Evolutionary conservation across 75 land plant species (phyloP).

Genomic region (Larix kaempferi): DNA sequence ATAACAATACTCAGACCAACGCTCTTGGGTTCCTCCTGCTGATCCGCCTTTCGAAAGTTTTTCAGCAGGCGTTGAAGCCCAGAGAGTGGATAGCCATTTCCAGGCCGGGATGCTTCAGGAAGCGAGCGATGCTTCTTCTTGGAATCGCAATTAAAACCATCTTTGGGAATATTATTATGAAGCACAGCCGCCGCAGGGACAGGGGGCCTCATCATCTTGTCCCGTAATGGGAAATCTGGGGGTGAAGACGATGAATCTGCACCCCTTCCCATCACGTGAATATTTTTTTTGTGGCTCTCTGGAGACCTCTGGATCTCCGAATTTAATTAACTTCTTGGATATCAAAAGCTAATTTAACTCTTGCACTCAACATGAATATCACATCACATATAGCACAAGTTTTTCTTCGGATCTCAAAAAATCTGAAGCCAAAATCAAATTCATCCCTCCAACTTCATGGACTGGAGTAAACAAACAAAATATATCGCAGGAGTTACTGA

Average conservation of each 20-base stretch:
- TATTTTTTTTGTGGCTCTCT: not conserved
- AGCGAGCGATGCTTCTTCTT: not conserved
- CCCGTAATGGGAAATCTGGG: not conserved
- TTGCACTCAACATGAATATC: not conserved
- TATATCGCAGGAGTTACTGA: not conserved
- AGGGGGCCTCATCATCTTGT: not conserved
- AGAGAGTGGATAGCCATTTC: not conserved
- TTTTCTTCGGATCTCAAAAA: not conserved
- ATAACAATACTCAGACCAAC: conserved; percentile 10
- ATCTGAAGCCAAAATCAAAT: not conserved
- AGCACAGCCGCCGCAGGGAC: not conserved
- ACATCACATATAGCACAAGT: too few relatives aligned
- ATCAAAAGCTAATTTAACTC: too few relatives aligned
- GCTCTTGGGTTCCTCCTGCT: not conserved
- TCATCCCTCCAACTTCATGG: not conserved
- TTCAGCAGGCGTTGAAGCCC: not conserved
- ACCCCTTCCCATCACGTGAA: not conserved
- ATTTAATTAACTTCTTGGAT: not conserved
- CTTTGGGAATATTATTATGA: not conserved
- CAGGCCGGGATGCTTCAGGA: not conserved
- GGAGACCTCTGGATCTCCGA: not conserved
- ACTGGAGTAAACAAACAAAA: not conserved
- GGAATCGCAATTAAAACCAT: not conserved
- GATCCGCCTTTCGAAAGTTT: not conserved
- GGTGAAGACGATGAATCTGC: not conserved